A percentile compares a stretch with the other conserved stretches of the same genome.
Evolutionary conservation across 805 yeast species (phyloP).

Genomic region (Kluyveromyces starmeri): DNA sequence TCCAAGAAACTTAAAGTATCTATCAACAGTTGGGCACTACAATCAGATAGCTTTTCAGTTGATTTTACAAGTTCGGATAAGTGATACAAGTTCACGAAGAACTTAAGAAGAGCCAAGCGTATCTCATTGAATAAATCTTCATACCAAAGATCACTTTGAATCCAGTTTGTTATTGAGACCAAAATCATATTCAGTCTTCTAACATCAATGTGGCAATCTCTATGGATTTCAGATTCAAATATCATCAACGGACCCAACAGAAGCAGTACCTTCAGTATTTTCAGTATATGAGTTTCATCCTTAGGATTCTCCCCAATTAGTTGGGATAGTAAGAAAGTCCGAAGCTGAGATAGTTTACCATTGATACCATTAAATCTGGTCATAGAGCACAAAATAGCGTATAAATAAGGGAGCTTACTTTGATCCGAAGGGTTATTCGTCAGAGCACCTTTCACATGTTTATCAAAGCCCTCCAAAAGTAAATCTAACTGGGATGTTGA

Average conservation of each 20-base stretch:
- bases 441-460: background rate
- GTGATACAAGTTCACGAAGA: slow-evolving; percentile 27
- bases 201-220: slow-evolving; percentile 40
- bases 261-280: background rate
- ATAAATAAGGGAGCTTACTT: background rate
- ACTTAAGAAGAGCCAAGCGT: slow-evolving; percentile 43
- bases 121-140: slow-evolving; percentile 44
- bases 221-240: slow-evolving; percentile 18
- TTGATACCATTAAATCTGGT: slow-evolving; percentile 30
- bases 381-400: slow-evolving; percentile 29
- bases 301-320: slow-evolving; percentile 41
- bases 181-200: slow-evolving; percentile 60
- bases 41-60: slow-evolving; percentile 33
- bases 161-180: slow-evolving; percentile 44
- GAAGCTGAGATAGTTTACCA: slow-evolving; percentile 38
- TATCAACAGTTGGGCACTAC: slow-evolving; percentile 36
- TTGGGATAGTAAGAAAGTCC: slow-evolving; percentile 59
- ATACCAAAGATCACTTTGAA: slow-evolving; percentile 53
- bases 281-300: background rate
- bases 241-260: background rate
- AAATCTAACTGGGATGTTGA: slow-evolving; percentile 20
- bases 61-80: slow-evolving; percentile 33
- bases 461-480: background rate
- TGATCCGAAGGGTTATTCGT: background rate
- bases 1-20: slow-evolving; percentile 25